Evolutionary conservation across 1,139 yeast species (phyloP), one percentile per base, ranked within the genome.

Genomic region (Zygosaccharomyces pseudobailii): DNA sequence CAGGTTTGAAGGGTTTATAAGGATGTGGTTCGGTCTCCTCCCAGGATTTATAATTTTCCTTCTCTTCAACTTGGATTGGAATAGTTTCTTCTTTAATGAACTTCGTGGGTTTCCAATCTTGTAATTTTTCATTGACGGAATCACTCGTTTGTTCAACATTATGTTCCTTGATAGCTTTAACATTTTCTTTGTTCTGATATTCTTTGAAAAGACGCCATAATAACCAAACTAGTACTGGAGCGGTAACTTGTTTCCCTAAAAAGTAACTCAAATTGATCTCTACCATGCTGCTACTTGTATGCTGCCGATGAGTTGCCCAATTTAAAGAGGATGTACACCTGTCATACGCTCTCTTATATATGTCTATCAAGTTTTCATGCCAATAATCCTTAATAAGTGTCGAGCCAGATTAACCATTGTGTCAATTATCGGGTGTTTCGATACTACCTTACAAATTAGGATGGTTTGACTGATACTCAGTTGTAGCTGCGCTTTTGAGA

Each of bases 1-100:
- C 84, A 45, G 78, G 75, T 58, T 79, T 80, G 70, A 80, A 79
- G 3, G 88, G 87, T 45, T 87, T 75, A 63, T 72, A 77, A 42
- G 68, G 73, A 48, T 68, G 66, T n/a, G 82, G 87, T 47, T 69
- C 62, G 5, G 69, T 66, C 8, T 56, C 56, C 17, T 68, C 56
- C 84, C 87, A 84, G 3, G 42, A 44, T 27, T 69, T 57, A 56
- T 79, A 79, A 35, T 61, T 62, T 8, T 37, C 42, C 24, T 37
- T 36, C 28, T 45, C 48, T 0, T 62, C 43, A 2, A 60, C 61
- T 3, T 69, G 73, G 0, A 76, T 59, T 1, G 43, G 45, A 13
- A 65, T 54, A 1, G 37, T 41, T 23, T 44, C 43, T 30, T 27
- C 36, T 20, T 24, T 23, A 47, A 50, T 48, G 7, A 32, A 23